Percentiles rank a stretch among this genome's conserved stretches.
These are phyloP conservation scores for Candida ortonii DNA, from an alignment of 805 yeast genomes.

Conservation along the genomic window DNA sequence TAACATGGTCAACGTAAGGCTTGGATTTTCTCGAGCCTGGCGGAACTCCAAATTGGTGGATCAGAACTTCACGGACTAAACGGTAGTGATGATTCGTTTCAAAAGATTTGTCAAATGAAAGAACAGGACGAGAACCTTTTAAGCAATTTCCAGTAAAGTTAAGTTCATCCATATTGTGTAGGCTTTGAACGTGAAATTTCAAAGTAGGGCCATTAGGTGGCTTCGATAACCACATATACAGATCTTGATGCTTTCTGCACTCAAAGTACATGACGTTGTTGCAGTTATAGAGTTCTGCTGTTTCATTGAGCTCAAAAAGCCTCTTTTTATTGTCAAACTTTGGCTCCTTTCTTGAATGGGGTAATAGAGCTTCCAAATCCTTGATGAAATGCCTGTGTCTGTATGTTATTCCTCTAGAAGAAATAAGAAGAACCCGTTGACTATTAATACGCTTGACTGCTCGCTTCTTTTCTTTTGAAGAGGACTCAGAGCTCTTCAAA, in stretches of 20 bases:
- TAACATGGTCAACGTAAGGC: conserved; percentile 93
- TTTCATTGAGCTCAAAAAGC: conserved; percentile 84
- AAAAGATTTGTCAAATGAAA: conserved; percentile 83
- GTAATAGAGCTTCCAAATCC: conserved; percentile 75
- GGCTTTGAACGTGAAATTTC: conserved; percentile 89
- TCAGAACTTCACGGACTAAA: conserved; percentile 78
- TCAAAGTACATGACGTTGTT: conserved; percentile 92
- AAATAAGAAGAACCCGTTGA: conserved; percentile 83
- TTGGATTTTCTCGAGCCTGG: conserved; percentile 88
- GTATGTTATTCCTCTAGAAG: conserved; percentile 92
- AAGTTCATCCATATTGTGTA: conserved; percentile 93
- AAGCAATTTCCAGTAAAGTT: conserved; percentile 96
- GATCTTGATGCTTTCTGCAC: conserved; percentile 92
- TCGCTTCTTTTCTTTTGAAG: conserved; percentile 36
- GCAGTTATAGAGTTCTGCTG: conserved; percentile 96
- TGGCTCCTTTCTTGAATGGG: conserved; percentile 95
- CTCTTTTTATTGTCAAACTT: conserved; percentile 92
- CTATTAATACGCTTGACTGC: conserved; percentile 67
- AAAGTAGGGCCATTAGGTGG: conserved; percentile 98
- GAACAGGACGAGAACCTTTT: conserved; percentile 90
- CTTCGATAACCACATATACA: conserved; percentile 91
- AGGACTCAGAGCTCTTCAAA: conserved; percentile 34
- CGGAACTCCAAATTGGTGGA: conserved; percentile 91
- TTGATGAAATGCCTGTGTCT: conserved; percentile 93
- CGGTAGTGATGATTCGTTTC: conserved; percentile 64